Conservation (phyloP, 345 rosid genomes). For the Dipteronia dyeriana region DNA sequence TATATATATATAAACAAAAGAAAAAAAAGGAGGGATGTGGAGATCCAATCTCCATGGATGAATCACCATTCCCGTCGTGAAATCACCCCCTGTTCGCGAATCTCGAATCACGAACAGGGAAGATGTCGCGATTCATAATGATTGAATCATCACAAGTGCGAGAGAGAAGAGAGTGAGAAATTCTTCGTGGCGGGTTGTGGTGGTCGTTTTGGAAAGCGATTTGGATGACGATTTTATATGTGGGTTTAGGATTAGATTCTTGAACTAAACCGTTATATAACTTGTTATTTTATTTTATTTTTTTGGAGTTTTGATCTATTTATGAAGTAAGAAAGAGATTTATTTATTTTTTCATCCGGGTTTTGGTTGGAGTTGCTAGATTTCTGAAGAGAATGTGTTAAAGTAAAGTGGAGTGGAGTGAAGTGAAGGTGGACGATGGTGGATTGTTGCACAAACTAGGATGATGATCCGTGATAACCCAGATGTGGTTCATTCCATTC, state of each 20-base stretch:
- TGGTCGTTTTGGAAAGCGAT: conserved; percentile 3
- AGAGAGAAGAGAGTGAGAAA: conserved; percentile 24
- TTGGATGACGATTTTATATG: background rate
- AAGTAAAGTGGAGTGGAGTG: background rate
- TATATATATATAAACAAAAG: too few relatives aligned
- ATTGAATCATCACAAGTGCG: background rate
- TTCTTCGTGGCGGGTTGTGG: background rate
- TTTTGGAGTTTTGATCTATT: background rate
- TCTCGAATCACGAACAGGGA: too few relatives aligned
- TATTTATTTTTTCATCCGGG: background rate
- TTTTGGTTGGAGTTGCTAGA: background rate
- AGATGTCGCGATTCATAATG: too few relatives aligned
- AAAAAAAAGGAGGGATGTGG: too few relatives aligned
- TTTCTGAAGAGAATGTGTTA: background rate
- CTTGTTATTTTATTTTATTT: background rate
- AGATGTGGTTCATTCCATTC: too few relatives aligned
- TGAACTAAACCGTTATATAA: conserved; percentile 43
- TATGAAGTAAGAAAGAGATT: background rate
- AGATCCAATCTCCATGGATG: too few relatives aligned
- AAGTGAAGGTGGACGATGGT: background rate
- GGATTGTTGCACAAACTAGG: background rate
- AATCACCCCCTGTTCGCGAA: too few relatives aligned
- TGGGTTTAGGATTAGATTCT: conserved; percentile 32
- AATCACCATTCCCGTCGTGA: too few relatives aligned
- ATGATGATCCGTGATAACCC: background rate